Percentiles rank a stretch among this genome's conserved stretches.
Conservation (phyloP, 2,329 filamentous ascomycete species). For the Diaporthe humulicola region DNA sequence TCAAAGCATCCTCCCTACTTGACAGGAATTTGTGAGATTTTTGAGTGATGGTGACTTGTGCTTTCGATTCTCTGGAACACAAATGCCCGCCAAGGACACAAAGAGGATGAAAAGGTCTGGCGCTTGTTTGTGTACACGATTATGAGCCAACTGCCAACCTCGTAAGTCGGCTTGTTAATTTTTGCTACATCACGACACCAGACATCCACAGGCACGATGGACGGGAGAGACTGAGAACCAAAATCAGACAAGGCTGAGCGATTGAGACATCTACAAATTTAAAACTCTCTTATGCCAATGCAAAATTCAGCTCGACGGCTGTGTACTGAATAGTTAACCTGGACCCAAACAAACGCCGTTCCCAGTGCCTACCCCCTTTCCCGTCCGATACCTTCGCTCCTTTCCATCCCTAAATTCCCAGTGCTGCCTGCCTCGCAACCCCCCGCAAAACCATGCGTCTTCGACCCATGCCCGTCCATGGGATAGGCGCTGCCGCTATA, state of each 20-base stretch:
- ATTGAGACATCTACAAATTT: slow-evolving; percentile 2
- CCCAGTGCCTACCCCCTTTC: background rate
- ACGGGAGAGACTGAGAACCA: background rate
- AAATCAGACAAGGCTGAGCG: background rate
- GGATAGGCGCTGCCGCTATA: slow-evolving; percentile 32
- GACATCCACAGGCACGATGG: background rate
- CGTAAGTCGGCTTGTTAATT: background rate
- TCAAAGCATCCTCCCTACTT: background rate
- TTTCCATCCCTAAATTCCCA: background rate
- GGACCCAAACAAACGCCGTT: slow-evolving; percentile 20
- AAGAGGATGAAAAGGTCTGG: background rate
- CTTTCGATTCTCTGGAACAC: background rate
- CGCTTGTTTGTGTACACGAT: background rate
- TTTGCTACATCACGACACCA: background rate
- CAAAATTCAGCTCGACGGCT: slow-evolving; percentile 15
- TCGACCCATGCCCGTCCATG: too few species aligned
- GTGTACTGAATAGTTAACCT: background rate
- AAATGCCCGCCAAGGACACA: background rate
- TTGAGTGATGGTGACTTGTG: too few species aligned
- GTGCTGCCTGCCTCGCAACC: background rate
- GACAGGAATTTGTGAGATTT: background rate
- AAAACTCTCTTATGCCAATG: background rate
- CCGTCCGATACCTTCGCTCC: background rate
- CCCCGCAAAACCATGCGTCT: background rate
- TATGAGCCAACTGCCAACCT: background rate